phyloP scores from a whole-genome alignment of 768 basidiomycete species.

The Lactifluus subvellereus region DNA sequence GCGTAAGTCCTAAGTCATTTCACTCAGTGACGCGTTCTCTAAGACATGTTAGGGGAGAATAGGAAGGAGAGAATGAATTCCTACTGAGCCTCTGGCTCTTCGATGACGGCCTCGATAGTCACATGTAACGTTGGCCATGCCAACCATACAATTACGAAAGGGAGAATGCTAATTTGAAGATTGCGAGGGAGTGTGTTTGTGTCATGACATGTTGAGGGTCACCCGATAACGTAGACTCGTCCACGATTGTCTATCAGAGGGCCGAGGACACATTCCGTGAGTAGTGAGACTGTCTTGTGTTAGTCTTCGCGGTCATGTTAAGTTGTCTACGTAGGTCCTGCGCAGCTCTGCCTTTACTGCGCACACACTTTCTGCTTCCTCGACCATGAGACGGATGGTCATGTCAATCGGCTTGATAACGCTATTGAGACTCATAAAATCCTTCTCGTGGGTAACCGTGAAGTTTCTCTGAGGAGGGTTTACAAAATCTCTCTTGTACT shows the following conservation, averaged over 20 bases:
- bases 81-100: background rate
- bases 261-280: background rate
- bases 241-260: background rate
- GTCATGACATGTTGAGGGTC: background rate
- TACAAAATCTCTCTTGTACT: background rate
- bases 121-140: background rate
- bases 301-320: background rate
- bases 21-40: background rate
- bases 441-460: background rate
- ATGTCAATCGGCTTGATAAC: background rate
- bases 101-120: background rate
- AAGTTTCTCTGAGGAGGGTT: background rate
- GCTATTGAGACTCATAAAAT: constrained; percentile 5
- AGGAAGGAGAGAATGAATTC: background rate
- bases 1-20: background rate
- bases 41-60: background rate
- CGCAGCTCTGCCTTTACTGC: background rate
- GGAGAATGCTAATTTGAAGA: constrained; percentile 1
- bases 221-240: background rate
- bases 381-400: background rate
- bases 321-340: background rate
- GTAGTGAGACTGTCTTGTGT: background rate
- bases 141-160: background rate
- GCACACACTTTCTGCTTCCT: background rate
- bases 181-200: background rate